phyloP scores from a whole-genome alignment of 2,329 filamentous ascomycete species.

The Didymosphaeria variabile region DNA sequence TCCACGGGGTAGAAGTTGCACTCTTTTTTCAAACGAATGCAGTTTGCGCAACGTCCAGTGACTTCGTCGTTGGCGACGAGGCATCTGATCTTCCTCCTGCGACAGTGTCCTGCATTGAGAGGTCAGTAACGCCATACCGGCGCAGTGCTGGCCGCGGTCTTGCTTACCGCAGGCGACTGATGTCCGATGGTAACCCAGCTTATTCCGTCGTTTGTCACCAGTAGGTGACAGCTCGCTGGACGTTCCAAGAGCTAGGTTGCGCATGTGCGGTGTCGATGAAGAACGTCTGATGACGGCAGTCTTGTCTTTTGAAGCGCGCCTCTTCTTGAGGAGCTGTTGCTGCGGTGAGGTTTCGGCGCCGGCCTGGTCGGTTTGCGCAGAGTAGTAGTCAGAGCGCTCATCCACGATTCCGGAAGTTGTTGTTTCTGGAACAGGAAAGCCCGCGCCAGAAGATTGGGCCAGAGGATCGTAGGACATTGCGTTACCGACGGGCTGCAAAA shows the following conservation, averaged over 20 bases:
- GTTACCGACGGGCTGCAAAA: slow-evolving; percentile 41
- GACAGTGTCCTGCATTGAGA: slow-evolving; percentile 78
- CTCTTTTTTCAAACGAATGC: slow-evolving; percentile 92
- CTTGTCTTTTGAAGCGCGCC: slow-evolving; percentile 52
- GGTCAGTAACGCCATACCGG: slow-evolving; percentile 25
- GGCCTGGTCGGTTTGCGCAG: slow-evolving; percentile 31
- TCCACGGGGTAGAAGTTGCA: slow-evolving; percentile 94
- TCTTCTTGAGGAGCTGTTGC: slow-evolving; percentile 45
- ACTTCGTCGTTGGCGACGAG: slow-evolving; percentile 76
- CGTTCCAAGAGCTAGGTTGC: slow-evolving; percentile 49
- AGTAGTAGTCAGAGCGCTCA: slow-evolving; percentile 31
- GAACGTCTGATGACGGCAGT: slow-evolving; percentile 53
- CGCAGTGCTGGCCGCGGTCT: not conserved
- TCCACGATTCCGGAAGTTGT: slow-evolving; percentile 34
- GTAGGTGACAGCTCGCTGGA: slow-evolving; percentile 56
- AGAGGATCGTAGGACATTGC: slow-evolving; percentile 48
- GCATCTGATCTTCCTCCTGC: slow-evolving; percentile 92
- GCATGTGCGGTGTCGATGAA: slow-evolving; percentile 59
- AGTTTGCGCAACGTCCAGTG: slow-evolving; percentile 85
- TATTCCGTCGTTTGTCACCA: slow-evolving; percentile 80
- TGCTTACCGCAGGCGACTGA: slow-evolving; percentile 94
- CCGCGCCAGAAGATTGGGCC: slow-evolving; percentile 38
- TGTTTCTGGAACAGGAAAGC: slow-evolving; percentile 34
- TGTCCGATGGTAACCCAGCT: slow-evolving; percentile 93
- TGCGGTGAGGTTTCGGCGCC: slow-evolving; percentile 28